Conservation (phyloP, 2,329 filamentous ascomycete genomes). For the Pseudogymnoascus sp. region DNA sequence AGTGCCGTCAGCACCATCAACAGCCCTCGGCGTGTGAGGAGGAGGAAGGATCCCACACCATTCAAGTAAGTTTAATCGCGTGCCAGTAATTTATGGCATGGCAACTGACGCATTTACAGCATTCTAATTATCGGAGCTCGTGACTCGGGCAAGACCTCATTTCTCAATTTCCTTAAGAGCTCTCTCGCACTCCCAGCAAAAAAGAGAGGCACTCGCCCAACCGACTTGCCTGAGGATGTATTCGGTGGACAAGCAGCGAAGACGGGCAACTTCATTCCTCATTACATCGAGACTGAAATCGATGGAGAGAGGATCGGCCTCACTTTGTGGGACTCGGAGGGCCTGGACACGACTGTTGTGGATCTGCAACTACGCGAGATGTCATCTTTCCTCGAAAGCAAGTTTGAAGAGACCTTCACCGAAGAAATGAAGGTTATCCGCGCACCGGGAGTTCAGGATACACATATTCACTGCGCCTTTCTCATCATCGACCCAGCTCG, state of each 20-base stretch:
- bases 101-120: constrained; percentile 38
- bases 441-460: constrained; percentile 86
- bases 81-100: constrained; percentile 14
- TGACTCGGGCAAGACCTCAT: constrained; percentile 88
- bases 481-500: constrained; percentile 80
- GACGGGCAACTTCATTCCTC: constrained; percentile 66
- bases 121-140: constrained; percentile 84
- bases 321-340: constrained; percentile 94
- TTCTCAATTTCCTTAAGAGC: constrained; percentile 88
- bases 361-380: constrained; percentile 91
- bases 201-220: constrained; percentile 47
- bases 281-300: constrained; percentile 91
- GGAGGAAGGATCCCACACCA: constrained; percentile 93
- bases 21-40: constrained; percentile 81
- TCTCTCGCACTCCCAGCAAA: constrained; percentile 74
- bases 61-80: constrained; percentile 71
- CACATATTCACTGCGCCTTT: constrained; percentile 94
- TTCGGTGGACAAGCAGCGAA: constrained; percentile 31
- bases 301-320: constrained; percentile 85
- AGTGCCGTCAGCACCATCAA: constrained; percentile 86
- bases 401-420: constrained; percentile 94
- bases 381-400: constrained; percentile 86
- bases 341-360: constrained; percentile 87
- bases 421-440: constrained; percentile 98
- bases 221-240: constrained; percentile 42